Conservation (phyloP, 805 yeast genomes). For the Cyberlindnera galapagoensis region DNA sequence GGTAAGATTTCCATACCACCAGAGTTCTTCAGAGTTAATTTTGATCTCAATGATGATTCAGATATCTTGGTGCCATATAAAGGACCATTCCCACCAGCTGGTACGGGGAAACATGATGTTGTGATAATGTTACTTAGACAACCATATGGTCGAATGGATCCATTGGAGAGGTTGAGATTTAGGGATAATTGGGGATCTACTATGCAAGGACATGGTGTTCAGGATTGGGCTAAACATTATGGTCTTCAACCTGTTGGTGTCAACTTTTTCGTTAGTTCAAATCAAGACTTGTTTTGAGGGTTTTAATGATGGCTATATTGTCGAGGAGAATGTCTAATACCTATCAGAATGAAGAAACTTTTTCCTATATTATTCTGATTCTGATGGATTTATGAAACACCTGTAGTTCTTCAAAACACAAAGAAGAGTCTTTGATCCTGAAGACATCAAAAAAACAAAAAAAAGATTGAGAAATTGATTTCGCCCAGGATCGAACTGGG, state of each 20-base stretch:
- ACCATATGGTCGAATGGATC: constrained; percentile 11
- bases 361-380: too few relatives aligned
- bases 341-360: too few relatives aligned
- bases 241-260: constrained; percentile 16
- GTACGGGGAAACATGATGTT: constrained; percentile 13
- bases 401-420: too few relatives aligned
- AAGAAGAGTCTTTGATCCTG: too few relatives aligned
- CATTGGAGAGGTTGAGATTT: constrained; percentile 11
- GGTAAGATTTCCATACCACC: not conserved
- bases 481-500: constrained; percentile 99
- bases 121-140: constrained; percentile 19
- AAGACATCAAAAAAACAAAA: too few relatives aligned
- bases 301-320: not conserved
- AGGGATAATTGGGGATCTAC: constrained; percentile 22
- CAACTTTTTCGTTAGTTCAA: constrained; percentile 16
- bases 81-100: constrained; percentile 15
- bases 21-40: constrained; percentile 5
- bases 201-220: constrained; percentile 14
- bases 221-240: constrained; percentile 19
- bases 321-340: too few relatives aligned
- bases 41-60: constrained; percentile 7
- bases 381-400: too few relatives aligned
- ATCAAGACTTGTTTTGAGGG: constrained; percentile 13
- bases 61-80: constrained; percentile 11
- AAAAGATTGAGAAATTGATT: too few relatives aligned